Percentiles rank a stretch among this genome's conserved stretches.
phyloP scores from a whole-genome alignment of 306 rosid genomes.

The Cercis canadensis region DNA sequence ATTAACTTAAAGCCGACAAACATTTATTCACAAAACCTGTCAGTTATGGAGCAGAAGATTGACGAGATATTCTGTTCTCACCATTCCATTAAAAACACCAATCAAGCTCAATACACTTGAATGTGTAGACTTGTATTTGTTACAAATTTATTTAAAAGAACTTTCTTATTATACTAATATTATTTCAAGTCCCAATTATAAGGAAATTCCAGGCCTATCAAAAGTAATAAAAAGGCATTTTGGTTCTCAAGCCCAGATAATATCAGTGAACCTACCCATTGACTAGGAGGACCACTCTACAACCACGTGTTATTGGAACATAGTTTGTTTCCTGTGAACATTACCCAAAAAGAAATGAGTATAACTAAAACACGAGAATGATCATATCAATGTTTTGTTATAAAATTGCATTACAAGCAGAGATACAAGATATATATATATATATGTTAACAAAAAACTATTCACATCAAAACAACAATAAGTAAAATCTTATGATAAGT shows the following conservation, averaged over 20 bases:
- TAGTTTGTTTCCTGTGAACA: conserved; percentile 80
- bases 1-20: no score
- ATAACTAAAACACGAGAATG: conserved; percentile 25
- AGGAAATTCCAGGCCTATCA: conserved; percentile 2
- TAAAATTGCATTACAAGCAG: conserved; percentile 9
- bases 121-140: not conserved
- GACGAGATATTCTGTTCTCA: not conserved
- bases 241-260: conserved; percentile 29
- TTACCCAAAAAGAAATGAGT: conserved; percentile 19
- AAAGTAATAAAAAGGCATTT: not conserved
- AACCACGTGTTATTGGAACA: conserved; percentile 88
- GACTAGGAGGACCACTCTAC: conserved; percentile 88
- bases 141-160: not conserved
- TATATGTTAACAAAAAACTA: not conserved
- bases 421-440: not conserved
- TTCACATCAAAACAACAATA: conserved; percentile 5
- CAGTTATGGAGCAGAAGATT: no score
- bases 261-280: conserved; percentile 72
- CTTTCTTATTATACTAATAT: not conserved
- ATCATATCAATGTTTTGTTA: conserved; percentile 1
- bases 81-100: conserved; percentile 15
- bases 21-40: no score
- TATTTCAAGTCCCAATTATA: conserved; percentile 11
- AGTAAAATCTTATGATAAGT: not conserved
- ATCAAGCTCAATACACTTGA: conserved; percentile 17